Percentiles rank a stretch among this genome's conserved stretches.
phyloP scores from a whole-genome alignment of 2,329 filamentous ascomycete species.

The Neofusicoccum sp. region DNA sequence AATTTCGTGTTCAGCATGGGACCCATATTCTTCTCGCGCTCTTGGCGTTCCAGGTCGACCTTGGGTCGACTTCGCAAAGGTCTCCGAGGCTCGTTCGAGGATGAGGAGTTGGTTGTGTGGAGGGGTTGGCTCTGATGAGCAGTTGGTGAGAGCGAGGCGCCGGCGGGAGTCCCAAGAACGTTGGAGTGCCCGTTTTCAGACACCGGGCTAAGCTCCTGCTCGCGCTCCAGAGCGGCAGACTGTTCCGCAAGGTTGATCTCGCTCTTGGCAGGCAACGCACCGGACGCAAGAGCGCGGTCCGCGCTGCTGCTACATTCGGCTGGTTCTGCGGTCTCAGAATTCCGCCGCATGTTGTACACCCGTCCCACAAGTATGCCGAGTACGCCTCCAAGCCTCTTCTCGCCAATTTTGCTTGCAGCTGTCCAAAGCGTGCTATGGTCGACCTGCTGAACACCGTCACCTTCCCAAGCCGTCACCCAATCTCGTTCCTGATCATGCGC shows the following conservation, averaged over 20 bases:
- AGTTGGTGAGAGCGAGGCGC: neutral
- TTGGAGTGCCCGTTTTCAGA: neutral
- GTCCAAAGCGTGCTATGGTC: slow-evolving; percentile 62
- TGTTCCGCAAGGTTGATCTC: slow-evolving; percentile 17
- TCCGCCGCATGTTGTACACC: slow-evolving; percentile 60
- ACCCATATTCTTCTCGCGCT: slow-evolving; percentile 26
- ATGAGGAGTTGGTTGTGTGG: neutral
- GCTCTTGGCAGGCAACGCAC: slow-evolving; percentile 16
- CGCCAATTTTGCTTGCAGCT: slow-evolving; percentile 56
- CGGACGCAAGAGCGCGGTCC: neutral
- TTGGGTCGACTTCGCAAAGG: slow-evolving; percentile 5
- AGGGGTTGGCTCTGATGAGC: neutral
- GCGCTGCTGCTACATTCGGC: neutral
- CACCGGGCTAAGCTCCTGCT: slow-evolving; percentile 8
- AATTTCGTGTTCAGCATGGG: slow-evolving; percentile 60
- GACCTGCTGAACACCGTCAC: slow-evolving; percentile 63
- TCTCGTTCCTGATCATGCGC: slow-evolving; percentile 53
- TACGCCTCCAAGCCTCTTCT: slow-evolving; percentile 67
- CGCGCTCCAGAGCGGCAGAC: slow-evolving; percentile 3
- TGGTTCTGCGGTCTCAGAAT: slow-evolving; percentile 28
- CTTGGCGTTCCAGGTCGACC: slow-evolving; percentile 12
- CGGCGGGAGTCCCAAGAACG: neutral
- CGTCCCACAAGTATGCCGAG: slow-evolving; percentile 69
- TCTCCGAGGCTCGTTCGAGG: slow-evolving; percentile 11
- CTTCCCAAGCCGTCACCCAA: slow-evolving; percentile 67